Percentiles rank a stretch among this genome's conserved stretches.
phyloP scores from a whole-genome alignment of 1,139 yeast species.

The Pneumocystis jirovecii region DNA sequence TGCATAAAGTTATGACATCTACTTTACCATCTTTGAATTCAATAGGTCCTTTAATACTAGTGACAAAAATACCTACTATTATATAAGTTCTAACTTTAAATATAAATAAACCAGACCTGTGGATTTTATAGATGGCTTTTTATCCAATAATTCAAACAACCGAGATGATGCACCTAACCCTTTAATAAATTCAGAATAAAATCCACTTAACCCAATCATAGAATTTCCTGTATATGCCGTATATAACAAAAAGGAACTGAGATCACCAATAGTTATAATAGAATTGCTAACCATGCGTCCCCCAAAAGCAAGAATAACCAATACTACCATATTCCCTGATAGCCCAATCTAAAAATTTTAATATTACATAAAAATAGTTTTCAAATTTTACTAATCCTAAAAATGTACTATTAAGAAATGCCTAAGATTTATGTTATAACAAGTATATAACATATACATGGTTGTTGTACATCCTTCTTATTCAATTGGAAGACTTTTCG shows the following conservation, averaged over 20 bases:
- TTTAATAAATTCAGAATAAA: slow-evolving; percentile 87
- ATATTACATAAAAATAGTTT: background rate
- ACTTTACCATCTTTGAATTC: slow-evolving; percentile 34
- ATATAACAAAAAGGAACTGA: slow-evolving; percentile 84
- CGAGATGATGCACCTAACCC: slow-evolving; percentile 95
- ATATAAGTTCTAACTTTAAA: slow-evolving; percentile 3
- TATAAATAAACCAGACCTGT: slow-evolving; percentile 26
- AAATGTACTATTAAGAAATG: slow-evolving; percentile 1
- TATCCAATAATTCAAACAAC: slow-evolving; percentile 71
- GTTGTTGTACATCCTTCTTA: slow-evolving; percentile 62
- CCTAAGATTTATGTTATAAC: background rate
- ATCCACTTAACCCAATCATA: slow-evolving; percentile 75
- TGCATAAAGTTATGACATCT: background rate
- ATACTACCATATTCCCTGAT: slow-evolving; percentile 64
- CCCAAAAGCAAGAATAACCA: slow-evolving; percentile 66
- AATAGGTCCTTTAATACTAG: slow-evolving; percentile 36
- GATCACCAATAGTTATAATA: slow-evolving; percentile 66
- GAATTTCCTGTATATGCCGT: slow-evolving; percentile 87
- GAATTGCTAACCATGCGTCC: slow-evolving; percentile 62
- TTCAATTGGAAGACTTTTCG: slow-evolving; percentile 61
- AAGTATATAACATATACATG: slow-evolving; percentile 28
- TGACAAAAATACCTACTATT: slow-evolving; percentile 16
- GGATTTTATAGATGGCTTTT: slow-evolving; percentile 52
- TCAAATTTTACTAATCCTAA: background rate
- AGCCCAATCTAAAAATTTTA: slow-evolving; percentile 38